Percentiles rank a stretch among this genome's conserved stretches.
Evolutionary conservation across 1,139 yeast genomes (phyloP).

Genomic region (Candida dubliniensis): DNA sequence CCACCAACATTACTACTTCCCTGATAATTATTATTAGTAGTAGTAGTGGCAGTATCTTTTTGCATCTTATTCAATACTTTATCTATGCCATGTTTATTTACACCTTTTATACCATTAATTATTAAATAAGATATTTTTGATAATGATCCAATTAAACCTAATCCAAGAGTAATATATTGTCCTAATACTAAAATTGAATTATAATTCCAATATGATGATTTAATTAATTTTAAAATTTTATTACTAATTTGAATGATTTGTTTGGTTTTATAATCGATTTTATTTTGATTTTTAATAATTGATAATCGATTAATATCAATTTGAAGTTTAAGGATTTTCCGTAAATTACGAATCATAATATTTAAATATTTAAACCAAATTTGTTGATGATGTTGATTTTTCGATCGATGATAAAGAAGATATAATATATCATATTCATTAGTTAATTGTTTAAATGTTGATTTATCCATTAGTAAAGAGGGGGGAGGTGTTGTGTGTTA

Average conservation of each 20-base stretch:
- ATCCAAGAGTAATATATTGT: conserved; percentile 74
- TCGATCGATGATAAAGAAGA: conserved; percentile 66
- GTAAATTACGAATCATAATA: conserved; percentile 58
- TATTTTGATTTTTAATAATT: neutral
- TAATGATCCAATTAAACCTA: conserved; percentile 61
- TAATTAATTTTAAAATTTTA: conserved; percentile 42
- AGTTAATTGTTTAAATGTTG: conserved; percentile 13
- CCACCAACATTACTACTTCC: no score
- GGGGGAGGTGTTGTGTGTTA: neutral
- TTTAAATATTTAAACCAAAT: conserved; percentile 75
- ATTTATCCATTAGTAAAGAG: conserved; percentile 9
- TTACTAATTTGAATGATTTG: conserved; percentile 26
- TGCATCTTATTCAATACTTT: no score
- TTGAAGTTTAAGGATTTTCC: conserved; percentile 34
- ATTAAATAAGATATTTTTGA: conserved; percentile 46
- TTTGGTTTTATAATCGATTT: conserved; percentile 14
- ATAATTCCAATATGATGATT: conserved; percentile 55
- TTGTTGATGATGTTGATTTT: conserved; percentile 74
- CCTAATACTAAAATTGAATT: conserved; percentile 72
- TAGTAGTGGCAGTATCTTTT: no score
- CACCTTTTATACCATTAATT: no score
- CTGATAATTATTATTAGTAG: no score
- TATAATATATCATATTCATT: conserved; percentile 60
- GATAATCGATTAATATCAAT: conserved; percentile 20
- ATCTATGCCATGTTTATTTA: no score